These are phyloP conservation scores for Fusarium tupiense DNA, from an alignment of 2,329 filamentous ascomycete species.

Conservation along the genomic window DNA sequence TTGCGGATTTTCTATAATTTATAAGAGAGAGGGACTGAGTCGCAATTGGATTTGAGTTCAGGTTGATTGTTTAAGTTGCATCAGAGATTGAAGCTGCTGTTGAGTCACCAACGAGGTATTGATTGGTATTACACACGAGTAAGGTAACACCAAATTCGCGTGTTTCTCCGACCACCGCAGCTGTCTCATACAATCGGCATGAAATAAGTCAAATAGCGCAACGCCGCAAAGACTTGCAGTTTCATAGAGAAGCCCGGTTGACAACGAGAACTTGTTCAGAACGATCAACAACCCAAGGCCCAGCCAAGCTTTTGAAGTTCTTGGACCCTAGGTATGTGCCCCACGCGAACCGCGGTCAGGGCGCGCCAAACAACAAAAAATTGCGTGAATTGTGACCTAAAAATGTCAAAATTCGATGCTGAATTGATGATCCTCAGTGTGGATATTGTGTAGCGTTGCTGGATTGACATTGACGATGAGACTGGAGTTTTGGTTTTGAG, in stretches of 20 bases:
- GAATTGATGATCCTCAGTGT: conserved; percentile 2
- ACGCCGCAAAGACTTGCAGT: background rate
- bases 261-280: background rate
- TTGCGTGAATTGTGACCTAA: background rate
- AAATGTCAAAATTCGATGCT: conserved; percentile 9
- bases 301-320: conserved; percentile 25
- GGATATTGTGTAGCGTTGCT: conserved; percentile 7
- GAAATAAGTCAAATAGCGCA: background rate
- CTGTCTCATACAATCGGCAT: background rate
- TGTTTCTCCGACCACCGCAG: conserved; percentile 1
- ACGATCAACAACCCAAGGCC: conserved; percentile 8
- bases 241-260: conserved; percentile 1
- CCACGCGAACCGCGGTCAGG: conserved; percentile 36
- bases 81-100: conserved; percentile 29
- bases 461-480: conserved; percentile 27
- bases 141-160: conserved; percentile 19
- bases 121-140: conserved; percentile 22
- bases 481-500: conserved; percentile 30
- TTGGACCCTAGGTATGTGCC: conserved; percentile 22
- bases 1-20: background rate
- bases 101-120: conserved; percentile 29
- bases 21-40: background rate
- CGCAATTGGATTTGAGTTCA: background rate
- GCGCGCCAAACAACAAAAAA: conserved; percentile 1
- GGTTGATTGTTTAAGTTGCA: conserved; percentile 6